A percentile compares a stretch with the other conserved stretches of the same genome.
Conservation (phyloP, 2,329 filamentous ascomycete genomes). For the Fusarium domesticum region DNA sequence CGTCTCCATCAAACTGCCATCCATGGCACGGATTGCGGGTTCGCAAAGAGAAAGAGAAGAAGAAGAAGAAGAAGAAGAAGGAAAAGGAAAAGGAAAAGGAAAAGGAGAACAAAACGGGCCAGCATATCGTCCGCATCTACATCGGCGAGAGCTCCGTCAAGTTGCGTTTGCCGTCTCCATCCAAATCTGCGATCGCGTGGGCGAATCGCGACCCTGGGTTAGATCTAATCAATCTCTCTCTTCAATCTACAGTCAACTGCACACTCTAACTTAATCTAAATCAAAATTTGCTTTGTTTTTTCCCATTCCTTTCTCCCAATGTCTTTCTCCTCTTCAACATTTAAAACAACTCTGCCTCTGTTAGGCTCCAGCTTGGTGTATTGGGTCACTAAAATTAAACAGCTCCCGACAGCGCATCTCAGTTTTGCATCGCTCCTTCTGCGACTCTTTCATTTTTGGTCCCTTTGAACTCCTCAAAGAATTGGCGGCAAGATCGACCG, state of each 20-base stretch:
- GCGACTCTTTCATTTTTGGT: not conserved
- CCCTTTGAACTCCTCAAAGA: not conserved
- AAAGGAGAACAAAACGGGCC: too few species aligned
- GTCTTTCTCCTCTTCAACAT: too few species aligned
- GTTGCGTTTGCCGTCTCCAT: not conserved
- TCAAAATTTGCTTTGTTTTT: not conserved
- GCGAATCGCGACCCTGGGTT: slow-evolving; percentile 14
- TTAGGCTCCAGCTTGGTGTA: not conserved
- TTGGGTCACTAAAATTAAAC: not conserved
- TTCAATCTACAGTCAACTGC: not conserved
- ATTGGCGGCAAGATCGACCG: not conserved
- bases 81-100: too few species aligned
- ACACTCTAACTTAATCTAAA: not conserved
- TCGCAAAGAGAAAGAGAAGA: too few species aligned
- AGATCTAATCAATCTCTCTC: slow-evolving; percentile 23
- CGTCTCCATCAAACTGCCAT: too few species aligned
- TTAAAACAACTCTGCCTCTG: slow-evolving; percentile 2
- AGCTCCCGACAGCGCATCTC: too few species aligned
- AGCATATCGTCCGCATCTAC: not conserved
- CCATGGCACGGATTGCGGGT: too few species aligned
- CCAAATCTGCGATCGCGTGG: slow-evolving; percentile 15
- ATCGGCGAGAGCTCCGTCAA: not conserved
- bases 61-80: too few species aligned
- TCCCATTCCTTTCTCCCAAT: not conserved
- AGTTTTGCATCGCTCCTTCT: slow-evolving; percentile 4